These are phyloP conservation scores for Corynascus novoguineensis DNA, from an alignment of 495 filamentous ascomycete species.

Conservation along the genomic window DNA sequence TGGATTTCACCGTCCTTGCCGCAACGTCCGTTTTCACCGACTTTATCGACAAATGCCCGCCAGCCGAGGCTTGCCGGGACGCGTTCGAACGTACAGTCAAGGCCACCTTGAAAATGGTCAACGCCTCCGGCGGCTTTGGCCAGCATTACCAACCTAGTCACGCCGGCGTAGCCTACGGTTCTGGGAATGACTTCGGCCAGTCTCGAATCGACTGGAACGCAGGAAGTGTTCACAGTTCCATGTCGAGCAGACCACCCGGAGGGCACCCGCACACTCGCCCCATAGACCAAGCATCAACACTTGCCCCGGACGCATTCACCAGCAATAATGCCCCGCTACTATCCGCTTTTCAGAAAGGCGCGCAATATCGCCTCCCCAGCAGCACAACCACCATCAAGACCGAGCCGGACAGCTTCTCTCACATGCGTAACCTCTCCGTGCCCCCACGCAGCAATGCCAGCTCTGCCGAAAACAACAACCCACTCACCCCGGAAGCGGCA, in stretches of 20 bases:
- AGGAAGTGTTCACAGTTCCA: slow-evolving; percentile 16
- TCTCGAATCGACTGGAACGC: slow-evolving; percentile 29
- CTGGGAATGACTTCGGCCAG: slow-evolving; percentile 21
- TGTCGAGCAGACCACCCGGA: slow-evolving; percentile 8
- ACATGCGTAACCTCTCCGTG: slow-evolving; percentile 32
- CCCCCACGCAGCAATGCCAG: slow-evolving; percentile 32
- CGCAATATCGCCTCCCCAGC: slow-evolving; percentile 20
- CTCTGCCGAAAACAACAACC: slow-evolving; percentile 23
- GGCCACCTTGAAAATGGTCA: slow-evolving; percentile 87
- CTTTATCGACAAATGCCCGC: slow-evolving; percentile 39
- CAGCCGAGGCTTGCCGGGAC: slow-evolving; percentile 70
- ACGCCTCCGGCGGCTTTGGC: slow-evolving; percentile 76
- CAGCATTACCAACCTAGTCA: slow-evolving; percentile 23
- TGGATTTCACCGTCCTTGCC: slow-evolving; percentile 93
- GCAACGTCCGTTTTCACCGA: slow-evolving; percentile 59
- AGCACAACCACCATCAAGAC: slow-evolving; percentile 33
- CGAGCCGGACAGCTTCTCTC: slow-evolving; percentile 36
- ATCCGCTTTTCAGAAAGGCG: slow-evolving; percentile 18
- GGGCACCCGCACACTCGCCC: slow-evolving; percentile 20
- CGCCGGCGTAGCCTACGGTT: background rate
- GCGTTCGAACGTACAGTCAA: slow-evolving; percentile 94
- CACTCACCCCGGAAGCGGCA: slow-evolving; percentile 31
- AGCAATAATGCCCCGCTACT: slow-evolving; percentile 20
- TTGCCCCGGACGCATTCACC: slow-evolving; percentile 23
- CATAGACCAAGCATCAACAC: slow-evolving; percentile 11